phyloP scores from a whole-genome alignment of 192 early-diverging fungal species.

The Backusella liffmaniae region DNA sequence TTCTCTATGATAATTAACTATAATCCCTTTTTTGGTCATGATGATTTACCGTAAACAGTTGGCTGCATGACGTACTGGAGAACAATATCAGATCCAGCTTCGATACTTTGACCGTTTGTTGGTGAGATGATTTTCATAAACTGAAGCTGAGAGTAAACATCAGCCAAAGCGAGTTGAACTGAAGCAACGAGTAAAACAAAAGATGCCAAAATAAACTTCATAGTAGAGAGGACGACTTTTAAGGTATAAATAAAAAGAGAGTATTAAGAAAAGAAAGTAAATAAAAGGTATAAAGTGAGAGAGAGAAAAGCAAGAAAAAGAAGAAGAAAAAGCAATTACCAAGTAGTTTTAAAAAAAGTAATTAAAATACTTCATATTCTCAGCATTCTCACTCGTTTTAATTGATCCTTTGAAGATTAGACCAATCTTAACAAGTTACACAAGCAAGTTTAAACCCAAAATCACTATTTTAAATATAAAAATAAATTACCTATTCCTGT shows the following conservation, averaged over 20 bases:
- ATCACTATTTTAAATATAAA: not conserved
- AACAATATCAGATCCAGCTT: conserved; percentile 12
- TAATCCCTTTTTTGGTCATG: not conserved
- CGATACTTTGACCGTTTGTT: conserved; percentile 14
- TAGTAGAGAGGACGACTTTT: not conserved
- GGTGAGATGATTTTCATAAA: conserved; percentile 29
- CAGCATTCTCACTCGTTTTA: not conserved
- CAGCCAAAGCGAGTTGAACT: conserved; percentile 9
- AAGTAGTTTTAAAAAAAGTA: not conserved
- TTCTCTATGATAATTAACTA: not conserved
- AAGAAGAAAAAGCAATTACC: not conserved
- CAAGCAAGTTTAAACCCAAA: not conserved
- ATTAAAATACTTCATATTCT: conserved; percentile 1
- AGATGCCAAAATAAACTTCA: not conserved
- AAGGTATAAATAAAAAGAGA: not conserved
- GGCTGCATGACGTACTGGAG: conserved; percentile 32
- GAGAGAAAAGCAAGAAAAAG: not conserved
- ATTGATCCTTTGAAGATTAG: conserved; percentile 7
- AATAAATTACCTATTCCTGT: not conserved
- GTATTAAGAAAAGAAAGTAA: not conserved
- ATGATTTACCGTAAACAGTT: not conserved
- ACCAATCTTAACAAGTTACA: not conserved
- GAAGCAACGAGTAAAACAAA: not conserved
- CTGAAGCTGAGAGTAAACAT: conserved; percentile 29
- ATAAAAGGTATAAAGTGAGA: not conserved